Evolutionary conservation across 495 filamentous ascomycete species (phyloP), one percentile per base, ranked within the genome.

Genomic region (Penicillium pancosmium): DNA sequence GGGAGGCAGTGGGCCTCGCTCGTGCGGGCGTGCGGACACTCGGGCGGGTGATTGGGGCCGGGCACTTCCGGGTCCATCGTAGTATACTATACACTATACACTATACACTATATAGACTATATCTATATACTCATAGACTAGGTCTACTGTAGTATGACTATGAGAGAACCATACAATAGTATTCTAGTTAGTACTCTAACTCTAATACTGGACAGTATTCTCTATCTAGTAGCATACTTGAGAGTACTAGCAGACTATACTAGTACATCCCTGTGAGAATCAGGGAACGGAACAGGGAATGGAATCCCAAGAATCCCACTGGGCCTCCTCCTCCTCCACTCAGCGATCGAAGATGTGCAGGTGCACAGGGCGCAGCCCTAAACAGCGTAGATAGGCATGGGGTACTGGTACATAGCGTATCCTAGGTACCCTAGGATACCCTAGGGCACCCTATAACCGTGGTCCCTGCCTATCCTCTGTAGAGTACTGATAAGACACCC

Each of bases 401-500:
- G 16, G 40, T 43, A 43, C 40, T 18, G 40, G 40, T 43, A 43
- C 40, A 18, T 43, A 43, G 3, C 1, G 16, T 18, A 43, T n/a
- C 16, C 40, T 18, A 4, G 35, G 12, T 25, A 48, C 21, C 21
- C 11, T 48, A 48, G 8, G 44, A 9, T 48, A 23, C 18, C 27
- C 27, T 8, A 23, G 23, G 27, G 4, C 8, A 31, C 27, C 27
- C 27, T 31, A 31, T 31, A 31, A 31, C 27, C 27, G 27, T 31
- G 27, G 27, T 31, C 27, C 27, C 27, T 16, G 36, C 2, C 23
- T 46, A 46, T 38, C 12, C 4, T 38, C 36, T 31, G 36, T 38
- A 38, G 12, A 31, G 12, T 38, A 51, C 56, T 64, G 61, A 64
- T 64, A 64, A 64, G 61, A 44, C 61, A 43, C 16, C 56, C 41